Base-by-base conservation (phyloP, 1,139 yeast species). In the Hemisphaericaspora xylanilytica region DNA sequence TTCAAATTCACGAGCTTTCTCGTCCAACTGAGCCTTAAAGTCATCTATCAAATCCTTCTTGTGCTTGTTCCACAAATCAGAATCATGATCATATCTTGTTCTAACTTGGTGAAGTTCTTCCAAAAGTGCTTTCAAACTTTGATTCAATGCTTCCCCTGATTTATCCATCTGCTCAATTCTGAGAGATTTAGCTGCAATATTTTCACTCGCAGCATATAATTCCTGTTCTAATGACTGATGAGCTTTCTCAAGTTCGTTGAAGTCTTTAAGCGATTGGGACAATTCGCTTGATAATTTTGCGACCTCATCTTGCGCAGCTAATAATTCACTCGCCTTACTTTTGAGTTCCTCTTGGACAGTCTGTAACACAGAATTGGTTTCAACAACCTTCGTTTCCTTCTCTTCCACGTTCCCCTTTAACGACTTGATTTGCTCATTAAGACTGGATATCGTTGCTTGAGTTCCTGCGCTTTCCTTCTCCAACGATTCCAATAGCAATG, bases 1-100 rank as follows among this genome's bases (percentile, higher is more conserved):
- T 41, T 77, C 81, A 39, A 78, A 68, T 34, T 71, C 81, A 36
- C 60, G 49, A 0, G 52, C 51, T 44, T 70, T 77, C 12, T 52
- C 55, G 12, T 47, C 48, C 35, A 67, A 49, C 5, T 62, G 61
- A 2, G 36, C 31, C 30, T 53, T 43, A 27, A 53, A 47, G 8
- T 28, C 31, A 7, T 32, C 20, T 24, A 42, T 44, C 42, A 43
- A 32, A 26, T 40, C 13, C 28, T 44, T 38, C 13, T 41, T 40
- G 2, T 40, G 35, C 2, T 39, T 34, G 20, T 44, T 45, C 28
- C 42, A 42, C 1, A 37, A n/a, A 4, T 16, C 14, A 24, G 39
- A 20, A 17, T 38, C 42, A n/a, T 38, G 30, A 16, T 20, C 30
- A 21, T 41, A 33, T n/a, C 32, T 33, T 4, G 15, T 11, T 15